Evolutionary conservation across 345 rosid species (phyloP), one percentile per base, ranked within the genome.

Genomic region (Aquilaria sinensis): DNA sequence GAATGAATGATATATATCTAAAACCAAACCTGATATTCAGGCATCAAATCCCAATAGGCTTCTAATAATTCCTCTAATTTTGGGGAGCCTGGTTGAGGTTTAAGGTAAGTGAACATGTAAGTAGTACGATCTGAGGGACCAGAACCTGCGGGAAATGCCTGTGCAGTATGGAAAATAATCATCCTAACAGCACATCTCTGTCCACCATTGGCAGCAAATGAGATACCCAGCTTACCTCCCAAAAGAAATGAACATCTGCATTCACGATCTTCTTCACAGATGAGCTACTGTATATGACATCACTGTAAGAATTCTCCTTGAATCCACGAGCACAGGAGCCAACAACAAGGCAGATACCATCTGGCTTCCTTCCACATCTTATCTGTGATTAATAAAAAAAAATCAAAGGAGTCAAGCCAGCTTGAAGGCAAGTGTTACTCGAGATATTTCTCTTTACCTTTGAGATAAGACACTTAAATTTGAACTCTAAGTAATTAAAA

Each of bases 141-240:
- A 55, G 98, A 89, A 15, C 98, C 98, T 62, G 97, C 86, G 3
- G 98, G 97, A 83, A 89, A 93, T 71, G 98, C 97, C 98, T 92
- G 79, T 51, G 43, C 67, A 65, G 60, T 50, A 48, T 61, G 58
- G 30, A 67, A 64, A 66, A 46, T 30, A 71, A 56, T 57, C 29
- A 47, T 51, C 52, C 16, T 45, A 49, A 46, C 50, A 67, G 49
- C 56, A 47, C 12, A 34, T 15, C 53, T 45, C 8, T 49, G 0
- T 0, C 12, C 48, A 30, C 60, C 48, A 60, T 34, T 37, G 57
- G 48, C 15, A 55, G 37, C 51, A 63, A 23, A 10, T 31, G 43
- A 33, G 55, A 67, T 51, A 51, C 13, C 52, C 30, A 59, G 65
- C 56, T 61, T 77, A 92, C 98, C 98, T 93, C 98, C 97, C 98